Evolutionary conservation across 805 yeast genomes (phyloP).

Genomic region (Candida corydali): DNA sequence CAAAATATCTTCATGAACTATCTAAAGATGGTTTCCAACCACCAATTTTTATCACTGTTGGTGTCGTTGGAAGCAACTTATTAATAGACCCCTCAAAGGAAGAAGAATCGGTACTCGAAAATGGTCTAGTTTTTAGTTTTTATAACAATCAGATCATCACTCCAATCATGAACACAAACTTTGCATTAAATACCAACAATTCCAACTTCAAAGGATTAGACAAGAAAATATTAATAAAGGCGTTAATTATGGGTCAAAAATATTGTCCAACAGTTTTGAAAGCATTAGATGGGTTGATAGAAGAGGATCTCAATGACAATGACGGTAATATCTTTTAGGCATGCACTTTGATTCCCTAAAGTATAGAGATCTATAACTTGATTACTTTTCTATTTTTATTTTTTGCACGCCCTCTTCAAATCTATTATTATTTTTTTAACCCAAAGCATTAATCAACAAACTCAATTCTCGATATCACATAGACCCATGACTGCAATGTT

Average conservation of each 20-base stretch:
- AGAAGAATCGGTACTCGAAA: slow-evolving; percentile 85
- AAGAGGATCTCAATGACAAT: slow-evolving; percentile 33
- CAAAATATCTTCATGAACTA: slow-evolving; percentile 26
- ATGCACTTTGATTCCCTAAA: too few species aligned
- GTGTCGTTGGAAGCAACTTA: slow-evolving; percentile 64
- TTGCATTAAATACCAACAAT: slow-evolving; percentile 47
- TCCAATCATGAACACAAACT: slow-evolving; percentile 67
- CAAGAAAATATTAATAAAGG: slow-evolving; percentile 44
- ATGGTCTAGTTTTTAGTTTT: slow-evolving; percentile 75
- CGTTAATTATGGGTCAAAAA: slow-evolving; percentile 53
- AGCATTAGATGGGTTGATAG: slow-evolving; percentile 50
- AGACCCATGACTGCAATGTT: background rate
- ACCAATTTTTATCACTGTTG: slow-evolving; percentile 73
- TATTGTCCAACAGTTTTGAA: slow-evolving; percentile 61
- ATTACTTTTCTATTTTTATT: too few species aligned
- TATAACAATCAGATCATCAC: slow-evolving; percentile 62
- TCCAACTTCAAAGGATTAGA: slow-evolving; percentile 53
- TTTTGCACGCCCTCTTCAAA: background rate
- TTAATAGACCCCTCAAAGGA: slow-evolving; percentile 84
- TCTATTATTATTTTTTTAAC: background rate
- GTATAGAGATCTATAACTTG: too few species aligned
- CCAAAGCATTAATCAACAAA: background rate
- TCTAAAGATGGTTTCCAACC: slow-evolving; percentile 45
- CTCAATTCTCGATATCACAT: too few species aligned
- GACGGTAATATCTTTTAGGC: slow-evolving; percentile 24